Percentiles rank a stretch among this genome's conserved stretches.
Conservation (phyloP, 2,329 filamentous ascomycete genomes). For the Nothopassalora personata region DNA sequence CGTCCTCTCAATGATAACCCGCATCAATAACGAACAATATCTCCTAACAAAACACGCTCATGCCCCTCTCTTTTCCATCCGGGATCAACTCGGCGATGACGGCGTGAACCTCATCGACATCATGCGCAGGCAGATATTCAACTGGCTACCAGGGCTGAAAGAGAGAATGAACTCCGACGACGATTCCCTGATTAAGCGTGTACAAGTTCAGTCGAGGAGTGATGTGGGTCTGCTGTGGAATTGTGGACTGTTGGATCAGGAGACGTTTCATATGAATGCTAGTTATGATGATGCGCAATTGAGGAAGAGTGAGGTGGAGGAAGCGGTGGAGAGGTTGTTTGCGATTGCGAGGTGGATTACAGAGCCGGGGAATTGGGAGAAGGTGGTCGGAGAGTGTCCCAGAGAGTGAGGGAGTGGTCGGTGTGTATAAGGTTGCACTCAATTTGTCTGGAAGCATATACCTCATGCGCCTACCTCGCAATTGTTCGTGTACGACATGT, state of each 20-base stretch:
- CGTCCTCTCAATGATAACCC: neutral
- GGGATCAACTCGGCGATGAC: neutral
- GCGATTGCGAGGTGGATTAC: conserved; percentile 1
- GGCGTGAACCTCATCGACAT: neutral
- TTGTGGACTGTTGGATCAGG: conserved; percentile 2
- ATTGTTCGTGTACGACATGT: too few relatives aligned
- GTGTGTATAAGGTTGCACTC: too few relatives aligned
- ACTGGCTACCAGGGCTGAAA: conserved; percentile 4
- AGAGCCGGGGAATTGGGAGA: neutral
- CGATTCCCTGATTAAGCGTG: neutral
- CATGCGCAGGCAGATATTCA: conserved; percentile 8
- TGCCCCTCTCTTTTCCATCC: conserved; percentile 4
- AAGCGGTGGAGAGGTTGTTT: conserved; percentile 1
- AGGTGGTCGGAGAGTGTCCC: neutral
- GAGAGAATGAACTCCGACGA: neutral
- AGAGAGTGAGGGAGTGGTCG: neutral
- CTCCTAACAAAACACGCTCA: conserved; percentile 1
- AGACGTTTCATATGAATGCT: neutral
- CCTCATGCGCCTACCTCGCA: too few relatives aligned
- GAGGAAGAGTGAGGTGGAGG: conserved; percentile 2
- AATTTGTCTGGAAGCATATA: too few relatives aligned
- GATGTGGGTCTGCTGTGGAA: conserved; percentile 11
- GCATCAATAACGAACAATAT: neutral
- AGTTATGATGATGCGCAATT: conserved; percentile 11
- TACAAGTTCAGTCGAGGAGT: conserved; percentile 1